Evolutionary conservation across 2,329 filamentous ascomycete species (phyloP).

Genomic region (Diaporthe sp.): DNA sequence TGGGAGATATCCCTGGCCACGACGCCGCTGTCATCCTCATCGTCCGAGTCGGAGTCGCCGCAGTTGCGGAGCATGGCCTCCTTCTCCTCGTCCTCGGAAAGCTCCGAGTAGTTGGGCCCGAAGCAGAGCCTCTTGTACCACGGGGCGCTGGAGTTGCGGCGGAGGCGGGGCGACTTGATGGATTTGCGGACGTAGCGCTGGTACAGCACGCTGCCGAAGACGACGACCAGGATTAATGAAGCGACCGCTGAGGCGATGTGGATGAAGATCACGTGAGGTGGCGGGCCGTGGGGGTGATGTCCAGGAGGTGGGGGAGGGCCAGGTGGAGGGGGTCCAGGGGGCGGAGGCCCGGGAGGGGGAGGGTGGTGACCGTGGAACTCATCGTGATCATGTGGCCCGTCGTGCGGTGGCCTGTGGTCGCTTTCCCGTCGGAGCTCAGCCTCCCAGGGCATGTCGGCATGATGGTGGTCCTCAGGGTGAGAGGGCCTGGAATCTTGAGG

Average conservation of each 20-base stretch:
- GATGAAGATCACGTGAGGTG: slow-evolving; percentile 7
- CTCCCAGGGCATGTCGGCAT: slow-evolving; percentile 28
- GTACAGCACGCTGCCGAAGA: slow-evolving; percentile 47
- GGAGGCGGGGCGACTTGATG: slow-evolving; percentile 26
- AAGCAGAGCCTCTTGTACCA: slow-evolving; percentile 41
- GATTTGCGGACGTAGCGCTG: slow-evolving; percentile 46
- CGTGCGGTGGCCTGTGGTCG: slow-evolving; percentile 25
- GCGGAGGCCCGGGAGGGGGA: slow-evolving; percentile 28
- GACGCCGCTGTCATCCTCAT: slow-evolving; percentile 51
- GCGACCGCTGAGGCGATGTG: slow-evolving; percentile 40
- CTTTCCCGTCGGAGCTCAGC: slow-evolving; percentile 37
- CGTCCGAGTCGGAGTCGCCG: slow-evolving; percentile 36
- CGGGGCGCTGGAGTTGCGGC: slow-evolving; percentile 32
- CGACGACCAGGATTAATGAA: slow-evolving; percentile 46
- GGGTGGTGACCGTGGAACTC: slow-evolving; percentile 10
- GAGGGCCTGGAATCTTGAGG: neutral
- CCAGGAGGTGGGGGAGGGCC: neutral
- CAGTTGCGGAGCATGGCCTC: slow-evolving; percentile 49
- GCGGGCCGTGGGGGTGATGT: neutral
- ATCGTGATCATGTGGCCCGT: slow-evolving; percentile 36
- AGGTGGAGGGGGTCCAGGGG: neutral
- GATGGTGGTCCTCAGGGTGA: neutral
- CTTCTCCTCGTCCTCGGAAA: slow-evolving; percentile 54
- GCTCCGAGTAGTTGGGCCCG: slow-evolving; percentile 41
- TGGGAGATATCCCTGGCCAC: slow-evolving; percentile 65